Conservation (phyloP, 2,329 filamentous ascomycete genomes). For the Colletotrichum sublineola region DNA sequence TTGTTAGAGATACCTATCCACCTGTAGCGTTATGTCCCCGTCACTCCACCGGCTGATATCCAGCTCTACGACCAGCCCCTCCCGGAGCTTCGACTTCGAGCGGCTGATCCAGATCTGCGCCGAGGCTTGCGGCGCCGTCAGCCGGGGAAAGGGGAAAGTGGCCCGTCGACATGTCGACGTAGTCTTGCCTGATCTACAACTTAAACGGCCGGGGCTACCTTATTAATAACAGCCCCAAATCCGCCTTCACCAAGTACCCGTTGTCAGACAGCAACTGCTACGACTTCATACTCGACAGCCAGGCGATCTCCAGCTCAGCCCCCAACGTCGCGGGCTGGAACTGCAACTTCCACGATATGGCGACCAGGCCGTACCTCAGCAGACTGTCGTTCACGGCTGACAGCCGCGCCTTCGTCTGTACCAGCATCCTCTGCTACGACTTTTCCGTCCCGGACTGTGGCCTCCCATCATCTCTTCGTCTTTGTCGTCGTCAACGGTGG, state of each 20-base stretch:
- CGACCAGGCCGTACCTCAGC: no score
- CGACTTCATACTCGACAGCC: background rate
- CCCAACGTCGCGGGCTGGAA: conserved; percentile 14
- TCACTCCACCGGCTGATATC: background rate
- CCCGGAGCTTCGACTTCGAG: conserved; percentile 12
- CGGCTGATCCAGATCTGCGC: conserved; percentile 22
- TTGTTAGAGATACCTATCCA: no score
- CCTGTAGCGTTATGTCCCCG: background rate
- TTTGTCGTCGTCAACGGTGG: background rate
- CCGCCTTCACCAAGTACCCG: background rate
- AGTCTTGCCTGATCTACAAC: conserved; percentile 6
- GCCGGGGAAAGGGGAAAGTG: conserved; percentile 14
- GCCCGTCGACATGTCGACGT: background rate
- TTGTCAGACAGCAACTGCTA: background rate
- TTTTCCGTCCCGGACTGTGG: conserved; percentile 21
- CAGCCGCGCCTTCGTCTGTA: no score
- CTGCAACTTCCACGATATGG: conserved; percentile 28
- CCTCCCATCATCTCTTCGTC: background rate
- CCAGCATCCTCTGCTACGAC: conserved; percentile 25
- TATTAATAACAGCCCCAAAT: background rate
- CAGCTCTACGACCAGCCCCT: background rate
- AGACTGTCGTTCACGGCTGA: no score
- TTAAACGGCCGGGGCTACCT: background rate
- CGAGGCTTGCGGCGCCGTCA: no score
- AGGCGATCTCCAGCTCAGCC: background rate